Conservation (phyloP, 805 yeast species). For the Debaryomyces maramus region DNA sequence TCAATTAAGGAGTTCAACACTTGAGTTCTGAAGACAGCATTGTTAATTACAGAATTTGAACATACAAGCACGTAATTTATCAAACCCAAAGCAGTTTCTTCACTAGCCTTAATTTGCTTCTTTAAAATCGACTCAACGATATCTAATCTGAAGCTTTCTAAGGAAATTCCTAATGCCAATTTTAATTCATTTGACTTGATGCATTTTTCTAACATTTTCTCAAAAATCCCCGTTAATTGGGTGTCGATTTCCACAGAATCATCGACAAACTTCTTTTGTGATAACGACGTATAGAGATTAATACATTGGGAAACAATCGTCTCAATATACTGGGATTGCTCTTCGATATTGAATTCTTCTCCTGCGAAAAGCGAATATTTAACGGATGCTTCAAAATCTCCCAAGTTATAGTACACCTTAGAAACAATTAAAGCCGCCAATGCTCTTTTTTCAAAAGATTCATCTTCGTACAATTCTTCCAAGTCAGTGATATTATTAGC, state of each 20-base stretch:
- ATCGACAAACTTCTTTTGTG: conserved; percentile 46
- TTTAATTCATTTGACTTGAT: conserved; percentile 66
- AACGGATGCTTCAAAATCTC: conserved; percentile 90
- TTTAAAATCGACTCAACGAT: conserved; percentile 62
- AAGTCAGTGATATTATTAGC: conserved; percentile 86
- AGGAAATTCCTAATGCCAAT: conserved; percentile 85
- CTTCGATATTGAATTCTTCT: conserved; percentile 69
- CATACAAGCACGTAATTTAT: conserved; percentile 76
- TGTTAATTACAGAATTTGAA: conserved; percentile 64
- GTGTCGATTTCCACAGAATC: conserved; percentile 47
- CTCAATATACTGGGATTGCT: conserved; percentile 82
- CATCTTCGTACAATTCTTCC: conserved; percentile 89
- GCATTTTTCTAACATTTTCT: conserved; percentile 83
- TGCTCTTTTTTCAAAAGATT: conserved; percentile 67
- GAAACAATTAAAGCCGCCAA: conserved; percentile 92
- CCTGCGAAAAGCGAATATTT: conserved; percentile 87
- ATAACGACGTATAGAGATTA: conserved; percentile 68
- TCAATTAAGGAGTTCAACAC: conserved; percentile 64
- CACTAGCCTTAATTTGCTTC: conserved; percentile 38
- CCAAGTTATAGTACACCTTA: conserved; percentile 85
- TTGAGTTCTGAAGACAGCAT: conserved; percentile 63
- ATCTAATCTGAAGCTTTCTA: conserved; percentile 87
- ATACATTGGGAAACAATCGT: conserved; percentile 93
- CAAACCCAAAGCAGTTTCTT: conserved; percentile 53
- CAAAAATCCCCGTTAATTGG: conserved; percentile 70